Conservation (phyloP, 2,329 filamentous ascomycete species). For the Diaporthe australafricana region DNA sequence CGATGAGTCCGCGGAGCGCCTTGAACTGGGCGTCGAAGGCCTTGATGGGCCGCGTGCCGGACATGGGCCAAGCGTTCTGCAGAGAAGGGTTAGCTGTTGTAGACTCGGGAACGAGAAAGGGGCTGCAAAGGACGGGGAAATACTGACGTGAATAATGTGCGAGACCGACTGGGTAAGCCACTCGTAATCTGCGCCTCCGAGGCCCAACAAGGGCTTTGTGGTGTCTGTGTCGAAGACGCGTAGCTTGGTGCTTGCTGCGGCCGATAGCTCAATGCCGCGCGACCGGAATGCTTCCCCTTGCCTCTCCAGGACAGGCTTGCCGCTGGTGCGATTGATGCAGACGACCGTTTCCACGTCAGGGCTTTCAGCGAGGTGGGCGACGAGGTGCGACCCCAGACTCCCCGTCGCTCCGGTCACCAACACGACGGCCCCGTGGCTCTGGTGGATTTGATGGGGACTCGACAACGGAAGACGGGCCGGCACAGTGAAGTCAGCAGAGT, state of each 20-base stretch:
- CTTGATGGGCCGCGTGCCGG: constrained; percentile 49
- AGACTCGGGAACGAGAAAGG: background rate
- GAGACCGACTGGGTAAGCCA: constrained; percentile 42
- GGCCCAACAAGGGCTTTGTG: constrained; percentile 54
- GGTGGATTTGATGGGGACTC: no score
- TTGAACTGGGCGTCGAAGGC: constrained; percentile 57
- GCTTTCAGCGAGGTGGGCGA: constrained; percentile 43
- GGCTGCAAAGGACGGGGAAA: no score
- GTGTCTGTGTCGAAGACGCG: constrained; percentile 54
- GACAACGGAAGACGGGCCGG: no score
- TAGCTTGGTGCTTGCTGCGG: constrained; percentile 49
- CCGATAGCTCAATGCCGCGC: constrained; percentile 31
- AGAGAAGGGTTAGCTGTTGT: constrained; percentile 46
- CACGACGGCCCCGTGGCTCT: constrained; percentile 38
- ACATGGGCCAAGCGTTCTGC: constrained; percentile 66
- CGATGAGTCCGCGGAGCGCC: constrained; percentile 58
- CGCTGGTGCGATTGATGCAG: constrained; percentile 58
- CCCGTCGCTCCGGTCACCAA: constrained; percentile 54
- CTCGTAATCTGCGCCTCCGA: constrained; percentile 51
- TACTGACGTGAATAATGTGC: background rate
- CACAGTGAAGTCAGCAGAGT: background rate
- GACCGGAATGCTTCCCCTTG: constrained; percentile 47
- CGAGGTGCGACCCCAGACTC: constrained; percentile 52
- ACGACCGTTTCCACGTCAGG: constrained; percentile 47
- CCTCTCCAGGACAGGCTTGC: constrained; percentile 48